A percentile compares a stretch with the other conserved stretches of the same genome.
Evolutionary conservation across 108 stramenopile genomes (phyloP).

Genomic region (Aurantiochytrium sp.): DNA sequence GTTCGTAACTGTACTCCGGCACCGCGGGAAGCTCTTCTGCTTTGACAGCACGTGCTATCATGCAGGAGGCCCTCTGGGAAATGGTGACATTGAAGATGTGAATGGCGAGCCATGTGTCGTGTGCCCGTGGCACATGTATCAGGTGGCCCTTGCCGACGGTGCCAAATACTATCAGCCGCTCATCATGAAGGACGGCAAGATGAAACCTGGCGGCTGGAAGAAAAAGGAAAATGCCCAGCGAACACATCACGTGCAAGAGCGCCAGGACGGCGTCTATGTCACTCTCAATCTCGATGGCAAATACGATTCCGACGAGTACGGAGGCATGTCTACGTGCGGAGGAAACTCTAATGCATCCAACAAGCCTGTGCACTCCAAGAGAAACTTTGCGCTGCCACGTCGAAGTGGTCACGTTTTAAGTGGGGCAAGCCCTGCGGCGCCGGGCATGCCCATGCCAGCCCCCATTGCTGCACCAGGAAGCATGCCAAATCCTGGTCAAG

Average conservation of each 20-base stretch:
- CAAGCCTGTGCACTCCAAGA: not conserved
- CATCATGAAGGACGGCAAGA: not conserved
- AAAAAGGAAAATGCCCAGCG: not conserved
- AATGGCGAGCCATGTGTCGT: not conserved
- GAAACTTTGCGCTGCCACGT: not conserved
- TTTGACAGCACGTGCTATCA: conserved; percentile 7
- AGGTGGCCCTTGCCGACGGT: not conserved
- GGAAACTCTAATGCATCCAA: not conserved
- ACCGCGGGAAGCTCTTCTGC: not conserved
- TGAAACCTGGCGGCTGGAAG: not conserved
- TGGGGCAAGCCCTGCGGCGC: not conserved
- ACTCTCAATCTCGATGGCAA: conserved; percentile 3
- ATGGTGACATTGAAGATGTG: conserved; percentile 6
- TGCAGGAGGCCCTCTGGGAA: not conserved
- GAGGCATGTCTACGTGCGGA: not conserved
- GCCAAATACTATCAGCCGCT: not conserved
- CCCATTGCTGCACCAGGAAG: not conserved
- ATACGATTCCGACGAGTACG: not conserved
- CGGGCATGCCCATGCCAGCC: not conserved
- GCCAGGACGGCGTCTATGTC: not conserved
- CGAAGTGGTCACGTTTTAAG: not conserved
- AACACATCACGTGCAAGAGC: not conserved
- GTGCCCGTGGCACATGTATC: conserved; percentile 7
- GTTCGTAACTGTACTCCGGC: not conserved
- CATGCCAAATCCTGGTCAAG: not conserved